A percentile compares a stretch with the other conserved stretches of the same genome.
phyloP scores from a whole-genome alignment of 2,329 filamentous ascomycete species.

The Ilyonectria robusta region DNA sequence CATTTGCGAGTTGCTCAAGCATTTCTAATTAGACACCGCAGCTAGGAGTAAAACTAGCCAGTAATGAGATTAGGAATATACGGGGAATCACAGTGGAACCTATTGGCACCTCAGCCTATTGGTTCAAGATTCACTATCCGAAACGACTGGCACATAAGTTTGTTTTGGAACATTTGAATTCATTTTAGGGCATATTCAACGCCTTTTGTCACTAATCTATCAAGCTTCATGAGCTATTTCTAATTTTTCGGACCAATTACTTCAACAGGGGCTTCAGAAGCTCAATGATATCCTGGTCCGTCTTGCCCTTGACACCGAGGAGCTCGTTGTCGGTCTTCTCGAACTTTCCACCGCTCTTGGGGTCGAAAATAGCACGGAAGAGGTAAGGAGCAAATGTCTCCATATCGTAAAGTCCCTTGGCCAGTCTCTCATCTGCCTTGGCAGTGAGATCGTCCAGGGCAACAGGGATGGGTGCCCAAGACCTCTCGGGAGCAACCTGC shows the following conservation, averaged over 20 bases:
- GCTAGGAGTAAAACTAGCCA: too few species aligned
- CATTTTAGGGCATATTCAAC: neutral
- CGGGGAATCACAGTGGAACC: too few species aligned
- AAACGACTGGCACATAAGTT: neutral
- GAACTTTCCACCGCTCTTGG: slow-evolving; percentile 52
- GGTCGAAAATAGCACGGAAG: slow-evolving; percentile 49
- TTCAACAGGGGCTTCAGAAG: slow-evolving; percentile 42
- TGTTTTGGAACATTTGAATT: neutral
- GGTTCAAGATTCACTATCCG: neutral
- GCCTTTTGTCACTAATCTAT: neutral
- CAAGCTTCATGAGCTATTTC: neutral
- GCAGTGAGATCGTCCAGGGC: slow-evolving; percentile 48
- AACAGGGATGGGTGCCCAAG: slow-evolving; percentile 60
- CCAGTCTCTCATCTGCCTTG: slow-evolving; percentile 49
- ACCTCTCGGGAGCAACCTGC: slow-evolving; percentile 60
- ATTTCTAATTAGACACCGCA: too few species aligned
- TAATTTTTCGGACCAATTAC: neutral
- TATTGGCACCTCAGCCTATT: too few species aligned
- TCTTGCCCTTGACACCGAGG: slow-evolving; percentile 59
- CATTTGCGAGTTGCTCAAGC: too few species aligned
- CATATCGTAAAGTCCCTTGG: slow-evolving; percentile 48
- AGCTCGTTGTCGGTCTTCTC: slow-evolving; percentile 60
- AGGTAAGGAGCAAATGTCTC: slow-evolving; percentile 53
- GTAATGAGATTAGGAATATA: too few species aligned
- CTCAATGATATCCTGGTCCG: slow-evolving; percentile 57